Percentiles rank a stretch among this genome's conserved stretches.
Evolutionary conservation across 2,329 filamentous ascomycete species (phyloP).

Genomic region (Penicillium sp.): DNA sequence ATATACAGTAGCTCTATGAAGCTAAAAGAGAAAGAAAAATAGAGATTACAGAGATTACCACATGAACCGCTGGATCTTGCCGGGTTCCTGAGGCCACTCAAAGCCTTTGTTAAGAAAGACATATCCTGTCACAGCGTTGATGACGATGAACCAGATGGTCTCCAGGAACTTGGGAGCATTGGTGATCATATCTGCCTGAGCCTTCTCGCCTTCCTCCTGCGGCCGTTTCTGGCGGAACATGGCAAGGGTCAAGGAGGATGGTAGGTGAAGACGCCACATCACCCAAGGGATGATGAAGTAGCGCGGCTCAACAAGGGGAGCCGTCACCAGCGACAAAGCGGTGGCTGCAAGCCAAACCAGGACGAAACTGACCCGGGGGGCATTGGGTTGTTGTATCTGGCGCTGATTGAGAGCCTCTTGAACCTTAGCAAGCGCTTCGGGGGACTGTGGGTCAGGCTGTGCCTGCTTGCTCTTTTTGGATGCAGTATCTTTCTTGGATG

Average conservation of each 20-base stretch:
- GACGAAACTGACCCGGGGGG: conserved; percentile 55
- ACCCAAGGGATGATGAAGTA: conserved; percentile 98
- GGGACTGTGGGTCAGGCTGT: conserved; percentile 28
- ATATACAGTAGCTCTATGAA: neutral
- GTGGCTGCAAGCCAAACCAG: conserved; percentile 71
- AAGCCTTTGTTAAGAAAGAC: conserved; percentile 62
- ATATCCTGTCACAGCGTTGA: conserved; percentile 59
- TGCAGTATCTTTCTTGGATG: conserved; percentile 20
- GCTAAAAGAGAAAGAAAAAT: neutral
- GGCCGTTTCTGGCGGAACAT: conserved; percentile 33
- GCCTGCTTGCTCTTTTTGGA: conserved; percentile 14
- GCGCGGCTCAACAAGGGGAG: conserved; percentile 89
- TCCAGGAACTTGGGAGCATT: conserved; percentile 51
- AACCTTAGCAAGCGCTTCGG: conserved; percentile 34
- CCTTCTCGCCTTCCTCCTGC: conserved; percentile 26
- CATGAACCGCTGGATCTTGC: conserved; percentile 63
- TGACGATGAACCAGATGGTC: conserved; percentile 59
- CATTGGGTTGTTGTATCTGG: conserved; percentile 31
- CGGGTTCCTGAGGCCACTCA: conserved; percentile 62
- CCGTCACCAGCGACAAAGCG: conserved; percentile 77
- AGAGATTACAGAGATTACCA: conserved; percentile 47
- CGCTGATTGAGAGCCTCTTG: conserved; percentile 36
- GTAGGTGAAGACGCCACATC: conserved; percentile 83
- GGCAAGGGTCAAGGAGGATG: conserved; percentile 46
- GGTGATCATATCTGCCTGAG: conserved; percentile 30